Evolutionary conservation across 495 filamentous ascomycete genomes (phyloP).

Genomic region (Aspergillus wentii): DNA sequence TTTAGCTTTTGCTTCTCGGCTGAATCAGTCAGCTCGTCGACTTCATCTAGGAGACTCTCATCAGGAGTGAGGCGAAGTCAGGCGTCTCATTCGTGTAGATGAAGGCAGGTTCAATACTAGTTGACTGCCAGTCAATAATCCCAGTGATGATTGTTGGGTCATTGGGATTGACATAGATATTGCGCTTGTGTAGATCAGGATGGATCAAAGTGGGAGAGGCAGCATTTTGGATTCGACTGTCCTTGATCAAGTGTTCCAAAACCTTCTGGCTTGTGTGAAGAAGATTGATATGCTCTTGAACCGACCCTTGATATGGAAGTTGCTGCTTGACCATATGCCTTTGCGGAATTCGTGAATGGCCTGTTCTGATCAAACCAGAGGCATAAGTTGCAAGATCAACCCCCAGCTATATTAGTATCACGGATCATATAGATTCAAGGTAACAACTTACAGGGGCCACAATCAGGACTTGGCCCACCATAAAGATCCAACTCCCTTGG

Average conservation of each 20-base stretch:
- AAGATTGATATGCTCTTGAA: conserved; percentile 26
- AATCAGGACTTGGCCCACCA: conserved; percentile 22
- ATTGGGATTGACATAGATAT: conserved; percentile 37
- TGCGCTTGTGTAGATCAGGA: conserved; percentile 36
- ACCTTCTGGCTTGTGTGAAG: conserved; percentile 23
- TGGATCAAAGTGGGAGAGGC: conserved; percentile 30
- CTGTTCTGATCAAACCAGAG: conserved; percentile 27
- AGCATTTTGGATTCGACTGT: conserved; percentile 25
- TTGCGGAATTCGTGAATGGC: conserved; percentile 25
- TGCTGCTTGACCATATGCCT: conserved; percentile 4
- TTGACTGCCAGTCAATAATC: conserved; percentile 39
- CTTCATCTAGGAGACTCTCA: too few species aligned
- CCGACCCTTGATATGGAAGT: conserved; percentile 29
- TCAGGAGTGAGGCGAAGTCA: conserved; percentile 29
- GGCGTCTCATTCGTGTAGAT: conserved; percentile 30
- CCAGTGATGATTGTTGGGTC: conserved; percentile 35
- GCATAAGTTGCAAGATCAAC: conserved; percentile 22
- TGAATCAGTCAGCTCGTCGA: too few species aligned
- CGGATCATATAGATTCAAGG: too few species aligned
- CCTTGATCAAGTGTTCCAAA: conserved; percentile 21
- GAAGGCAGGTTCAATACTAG: conserved; percentile 35
- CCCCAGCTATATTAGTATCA: conserved; percentile 13
- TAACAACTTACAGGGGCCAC: conserved; percentile 32
- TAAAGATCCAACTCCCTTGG: conserved; percentile 26
- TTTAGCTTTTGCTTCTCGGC: conserved; percentile 11